These are phyloP conservation scores for Termitomyces titanicus DNA, from an alignment of 768 basidiomycete species.

Conservation along the genomic window DNA sequence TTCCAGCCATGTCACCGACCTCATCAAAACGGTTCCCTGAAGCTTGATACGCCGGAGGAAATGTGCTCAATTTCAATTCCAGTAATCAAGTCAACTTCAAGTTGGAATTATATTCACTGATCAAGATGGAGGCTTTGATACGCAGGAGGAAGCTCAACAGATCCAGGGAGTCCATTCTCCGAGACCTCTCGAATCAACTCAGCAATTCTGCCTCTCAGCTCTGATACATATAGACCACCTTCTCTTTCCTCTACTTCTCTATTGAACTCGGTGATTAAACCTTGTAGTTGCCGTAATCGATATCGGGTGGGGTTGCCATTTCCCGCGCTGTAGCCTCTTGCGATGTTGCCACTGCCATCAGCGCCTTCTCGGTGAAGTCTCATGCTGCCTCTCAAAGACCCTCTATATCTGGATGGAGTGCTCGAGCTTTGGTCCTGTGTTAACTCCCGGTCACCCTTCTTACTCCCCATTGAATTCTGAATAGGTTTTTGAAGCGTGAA, in stretches of 20 bases:
- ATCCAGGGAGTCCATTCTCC: neutral
- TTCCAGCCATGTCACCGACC: too few relatives aligned
- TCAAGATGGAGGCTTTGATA: neutral
- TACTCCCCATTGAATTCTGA: neutral
- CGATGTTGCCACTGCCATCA: neutral
- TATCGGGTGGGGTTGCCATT: neutral
- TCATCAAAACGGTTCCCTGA: too few relatives aligned
- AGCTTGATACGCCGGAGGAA: too few relatives aligned
- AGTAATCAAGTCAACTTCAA: too few relatives aligned
- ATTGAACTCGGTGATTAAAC: neutral
- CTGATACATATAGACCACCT: constrained; percentile 1
- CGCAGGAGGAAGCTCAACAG: neutral
- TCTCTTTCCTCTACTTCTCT: neutral
- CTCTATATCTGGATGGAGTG: too few relatives aligned
- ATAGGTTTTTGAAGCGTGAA: neutral
- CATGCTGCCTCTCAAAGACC: neutral
- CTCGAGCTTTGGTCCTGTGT: neutral
- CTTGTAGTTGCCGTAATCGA: neutral
- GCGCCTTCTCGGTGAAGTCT: too few relatives aligned
- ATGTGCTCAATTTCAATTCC: too few relatives aligned
- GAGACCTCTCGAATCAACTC: constrained; percentile 4
- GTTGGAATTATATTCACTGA: too few relatives aligned
- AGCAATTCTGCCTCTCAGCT: constrained; percentile 1
- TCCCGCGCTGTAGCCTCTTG: neutral
- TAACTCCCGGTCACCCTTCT: neutral